These are phyloP conservation scores for Penicillium canariense DNA, from an alignment of 495 filamentous ascomycete genomes.

Conservation along the genomic window DNA sequence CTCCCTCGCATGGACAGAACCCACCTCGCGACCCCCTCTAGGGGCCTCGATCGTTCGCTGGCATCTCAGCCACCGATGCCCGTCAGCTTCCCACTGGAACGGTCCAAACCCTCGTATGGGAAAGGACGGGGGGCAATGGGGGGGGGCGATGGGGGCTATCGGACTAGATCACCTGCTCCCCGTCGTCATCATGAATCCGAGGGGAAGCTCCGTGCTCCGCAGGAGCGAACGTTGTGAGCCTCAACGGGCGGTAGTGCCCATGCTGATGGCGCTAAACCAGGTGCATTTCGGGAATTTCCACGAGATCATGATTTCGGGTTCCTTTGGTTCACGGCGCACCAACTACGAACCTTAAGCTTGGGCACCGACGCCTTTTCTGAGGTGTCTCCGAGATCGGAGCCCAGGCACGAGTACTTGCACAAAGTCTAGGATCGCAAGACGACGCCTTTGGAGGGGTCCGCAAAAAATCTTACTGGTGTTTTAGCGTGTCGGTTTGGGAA, in stretches of 20 bases:
- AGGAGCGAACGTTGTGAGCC: slow-evolving; percentile 2
- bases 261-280: slow-evolving; percentile 8
- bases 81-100: slow-evolving; percentile 14
- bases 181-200: slow-evolving; percentile 6
- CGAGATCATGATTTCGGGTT: background rate
- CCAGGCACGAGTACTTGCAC: background rate
- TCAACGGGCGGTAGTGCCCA: slow-evolving; percentile 2
- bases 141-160: slow-evolving; percentile 1
- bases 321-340: background rate
- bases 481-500: slow-evolving; percentile 9
- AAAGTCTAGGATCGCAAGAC: background rate
- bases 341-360: slow-evolving; percentile 10
- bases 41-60: slow-evolving; percentile 22
- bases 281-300: slow-evolving; percentile 1
- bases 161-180: slow-evolving; percentile 18
- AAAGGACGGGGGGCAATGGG: background rate
- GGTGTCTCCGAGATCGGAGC: slow-evolving; percentile 24
- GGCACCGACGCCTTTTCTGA: slow-evolving; percentile 1
- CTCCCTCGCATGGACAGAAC: background rate
- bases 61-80: slow-evolving; percentile 14
- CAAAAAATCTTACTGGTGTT: slow-evolving; percentile 1
- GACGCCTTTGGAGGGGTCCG: background rate
- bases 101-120: slow-evolving; percentile 3
- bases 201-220: slow-evolving; percentile 6
- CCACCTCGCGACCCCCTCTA: background rate